Evolutionary conservation across 768 basidiomycete species (phyloP), one percentile per base, ranked within the genome.

Genomic region (Lactarius sp.): DNA sequence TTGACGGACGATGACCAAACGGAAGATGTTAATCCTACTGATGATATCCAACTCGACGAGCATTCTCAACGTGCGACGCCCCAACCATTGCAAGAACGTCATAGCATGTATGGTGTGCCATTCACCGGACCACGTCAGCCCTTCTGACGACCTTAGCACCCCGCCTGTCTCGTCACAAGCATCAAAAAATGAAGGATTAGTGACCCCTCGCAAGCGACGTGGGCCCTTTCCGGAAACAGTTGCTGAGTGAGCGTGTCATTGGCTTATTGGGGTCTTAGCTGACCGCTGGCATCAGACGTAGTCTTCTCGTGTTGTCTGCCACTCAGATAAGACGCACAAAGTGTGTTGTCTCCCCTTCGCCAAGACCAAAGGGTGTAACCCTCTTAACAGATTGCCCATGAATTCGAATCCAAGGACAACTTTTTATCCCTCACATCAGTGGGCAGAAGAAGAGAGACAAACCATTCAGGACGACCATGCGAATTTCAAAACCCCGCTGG

Each of bases 1-100:
- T 55, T 66, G 16, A 72, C 74, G 20, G 70, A 77, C 53, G 70
- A 73, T 8, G 74, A 72, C 8, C 76, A 76, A 39, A 70, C 70
- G n/a, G 67, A 64, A 7, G 75, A 78, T 49, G 74, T 74, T 4
- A 73, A 75, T 0, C 73, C 74, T 31, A 55, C 56, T 6, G 68
- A 47, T 6, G 65, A 64, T 31, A 61, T 49, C 14, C 52, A 66
- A 46, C 46, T 55, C 14, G 68, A 72, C 50, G 66, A 66, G 49
- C 31, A 36, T 13, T 54, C 58, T 36, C 52, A 2, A 44, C 58
- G 52, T 20, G 37, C n/a, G 49, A 68, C 61, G 8, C 46, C 57
- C n/a, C 51, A 37, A 41, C 55, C 46, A 20, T n/a, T 54, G 8
- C 62, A 34, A 39, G 41, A 47, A 39, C 34, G 16, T 49, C 47